Evolutionary conservation across 2,329 filamentous ascomycete genomes (phyloP).

Genomic region (Pseudofabraea citricarpa): DNA sequence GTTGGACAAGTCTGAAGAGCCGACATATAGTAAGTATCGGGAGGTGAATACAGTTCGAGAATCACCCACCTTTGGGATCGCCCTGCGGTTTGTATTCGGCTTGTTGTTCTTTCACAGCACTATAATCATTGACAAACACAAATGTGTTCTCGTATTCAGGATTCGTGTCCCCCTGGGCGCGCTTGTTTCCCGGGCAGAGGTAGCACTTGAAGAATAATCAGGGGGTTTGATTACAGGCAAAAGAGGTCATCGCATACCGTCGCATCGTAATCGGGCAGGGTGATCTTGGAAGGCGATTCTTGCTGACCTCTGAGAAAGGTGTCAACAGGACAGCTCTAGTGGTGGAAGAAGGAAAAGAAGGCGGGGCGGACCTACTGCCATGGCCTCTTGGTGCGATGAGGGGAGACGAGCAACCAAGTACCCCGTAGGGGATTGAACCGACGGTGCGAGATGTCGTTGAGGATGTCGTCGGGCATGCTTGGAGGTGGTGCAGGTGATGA

Average conservation of each 20-base stretch:
- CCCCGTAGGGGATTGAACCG: conserved; percentile 89
- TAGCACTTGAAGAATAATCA: conserved; percentile 65
- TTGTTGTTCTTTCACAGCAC: conserved; percentile 91
- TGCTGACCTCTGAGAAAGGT: conserved; percentile 61
- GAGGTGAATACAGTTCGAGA: too few species aligned
- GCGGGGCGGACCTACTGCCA: conserved; percentile 71
- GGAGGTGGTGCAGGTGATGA: background rate
- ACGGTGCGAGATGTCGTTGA: conserved; percentile 95
- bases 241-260: conserved; percentile 38
- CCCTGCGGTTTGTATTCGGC: conserved; percentile 59
- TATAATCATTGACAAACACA: conserved; percentile 96
- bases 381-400: conserved; percentile 91
- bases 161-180: conserved; percentile 82
- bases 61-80: conserved; percentile 23
- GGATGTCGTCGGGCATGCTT: conserved; percentile 68
- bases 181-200: conserved; percentile 84
- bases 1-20: conserved; percentile 64
- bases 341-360: background rate
- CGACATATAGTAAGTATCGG: too few species aligned
- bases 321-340: too few species aligned
- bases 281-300: conserved; percentile 63
- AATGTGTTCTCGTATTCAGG: conserved; percentile 84
- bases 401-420: conserved; percentile 90
- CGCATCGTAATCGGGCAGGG: conserved; percentile 77
- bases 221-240: conserved; percentile 1